Evolutionary conservation across 345 rosid genomes (phyloP).

Genomic region (Gossypium turneri): DNA sequence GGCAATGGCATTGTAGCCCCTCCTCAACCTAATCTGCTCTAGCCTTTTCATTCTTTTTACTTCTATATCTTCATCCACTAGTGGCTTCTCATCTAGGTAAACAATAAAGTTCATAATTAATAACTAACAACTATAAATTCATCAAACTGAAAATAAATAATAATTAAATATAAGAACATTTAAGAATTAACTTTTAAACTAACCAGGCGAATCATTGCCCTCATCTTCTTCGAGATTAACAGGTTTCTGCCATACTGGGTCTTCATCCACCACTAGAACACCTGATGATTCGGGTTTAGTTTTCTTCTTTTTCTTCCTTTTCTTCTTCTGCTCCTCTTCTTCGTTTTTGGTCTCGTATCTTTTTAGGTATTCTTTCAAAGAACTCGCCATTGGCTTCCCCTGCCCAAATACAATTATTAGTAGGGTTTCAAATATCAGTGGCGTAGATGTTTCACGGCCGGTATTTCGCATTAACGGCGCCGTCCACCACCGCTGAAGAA

Average conservation of each 20-base stretch:
- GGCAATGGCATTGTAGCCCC: slow-evolving; percentile 58
- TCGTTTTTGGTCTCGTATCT: slow-evolving; percentile 52
- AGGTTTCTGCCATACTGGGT: slow-evolving; percentile 89
- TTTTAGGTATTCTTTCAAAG: slow-evolving; percentile 74
- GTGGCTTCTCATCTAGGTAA: slow-evolving; percentile 60
- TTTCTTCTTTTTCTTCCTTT: slow-evolving; percentile 59
- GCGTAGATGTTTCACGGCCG: too few species aligned
- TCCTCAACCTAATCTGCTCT: slow-evolving; percentile 57
- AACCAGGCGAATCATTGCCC: slow-evolving; percentile 71
- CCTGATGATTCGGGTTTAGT: slow-evolving; percentile 39
- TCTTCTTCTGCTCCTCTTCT: slow-evolving; percentile 62
- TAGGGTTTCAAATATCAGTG: too few species aligned
- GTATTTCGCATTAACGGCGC: too few species aligned
- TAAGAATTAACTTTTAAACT: background rate
- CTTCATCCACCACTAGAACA: slow-evolving; percentile 76
- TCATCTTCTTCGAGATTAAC: slow-evolving; percentile 54
- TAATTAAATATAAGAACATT: background rate
- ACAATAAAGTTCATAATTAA: background rate
- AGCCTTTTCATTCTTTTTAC: slow-evolving; percentile 80
- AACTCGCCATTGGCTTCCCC: slow-evolving; percentile 24
- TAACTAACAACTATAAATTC: background rate
- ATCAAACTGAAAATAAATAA: background rate
- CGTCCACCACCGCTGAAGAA: too few species aligned
- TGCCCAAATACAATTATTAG: background rate
- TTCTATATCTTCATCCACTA: slow-evolving; percentile 83